phyloP scores from a whole-genome alignment of 192 early-diverging fungal genomes.

The Coemansia sp. region DNA sequence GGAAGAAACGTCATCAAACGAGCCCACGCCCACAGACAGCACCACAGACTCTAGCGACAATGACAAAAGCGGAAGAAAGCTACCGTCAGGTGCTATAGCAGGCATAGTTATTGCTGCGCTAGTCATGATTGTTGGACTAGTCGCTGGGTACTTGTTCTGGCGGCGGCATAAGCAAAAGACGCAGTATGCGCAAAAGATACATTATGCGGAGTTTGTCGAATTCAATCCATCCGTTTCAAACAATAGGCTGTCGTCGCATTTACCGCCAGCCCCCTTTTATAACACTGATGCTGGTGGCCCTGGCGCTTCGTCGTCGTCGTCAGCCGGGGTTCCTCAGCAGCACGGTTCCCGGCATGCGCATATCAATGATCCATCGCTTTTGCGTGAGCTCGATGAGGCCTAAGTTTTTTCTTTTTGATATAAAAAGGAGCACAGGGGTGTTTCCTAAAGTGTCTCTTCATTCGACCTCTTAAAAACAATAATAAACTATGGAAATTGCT shows the following conservation, averaged over 20 bases:
- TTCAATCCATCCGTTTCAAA: conserved; percentile 31
- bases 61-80: background rate
- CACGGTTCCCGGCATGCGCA: background rate
- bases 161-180: conserved; percentile 43
- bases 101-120: conserved; percentile 38
- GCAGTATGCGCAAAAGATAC: conserved; percentile 32
- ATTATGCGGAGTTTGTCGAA: conserved; percentile 48
- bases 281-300: background rate
- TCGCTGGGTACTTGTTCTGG: conserved; percentile 42
- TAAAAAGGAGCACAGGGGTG: no score
- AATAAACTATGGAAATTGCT: no score
- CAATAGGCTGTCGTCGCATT: background rate
- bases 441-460: no score
- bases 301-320: conserved; percentile 1
- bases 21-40: background rate
- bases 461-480: background rate
- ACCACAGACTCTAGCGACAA: background rate
- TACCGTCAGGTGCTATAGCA: conserved; percentile 35
- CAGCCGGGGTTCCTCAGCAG: background rate
- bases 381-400: conserved; percentile 38
- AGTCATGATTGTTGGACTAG: conserved; percentile 10
- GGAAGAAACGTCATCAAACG: background rate
- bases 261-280: conserved; percentile 1
- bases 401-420: conserved; percentile 11
- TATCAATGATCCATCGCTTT: conserved; percentile 18